Evolutionary conservation across 2,329 filamentous ascomycete genomes (phyloP), one percentile per base, ranked within the genome.

Genomic region (Immersiporthe knoxdaviesiana): DNA sequence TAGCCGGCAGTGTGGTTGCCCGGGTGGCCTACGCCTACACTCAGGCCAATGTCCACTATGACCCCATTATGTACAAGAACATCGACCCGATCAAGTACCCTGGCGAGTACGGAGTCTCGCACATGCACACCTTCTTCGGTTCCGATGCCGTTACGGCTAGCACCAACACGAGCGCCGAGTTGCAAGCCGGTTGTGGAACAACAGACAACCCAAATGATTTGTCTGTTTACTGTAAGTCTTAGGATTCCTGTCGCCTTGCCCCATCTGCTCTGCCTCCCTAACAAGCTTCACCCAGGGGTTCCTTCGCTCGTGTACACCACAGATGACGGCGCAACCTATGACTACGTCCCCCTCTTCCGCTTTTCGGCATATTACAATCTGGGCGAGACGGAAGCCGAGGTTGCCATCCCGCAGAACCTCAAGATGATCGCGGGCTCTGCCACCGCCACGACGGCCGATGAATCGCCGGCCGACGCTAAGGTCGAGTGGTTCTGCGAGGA

Each of bases 401-500:
- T 74, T 12, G 44, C 73, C 30, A 73, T 74, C 50, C 73, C 73
- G 6, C 73, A 74, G 30, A 58, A 74, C 67, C 63, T 73, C 27
- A 69, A 69, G 63, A 73, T 72, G 69, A 80, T 84, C 35, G 83
- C 80, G 18, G 75, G 77, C 65, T 73, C 76, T 30, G 81, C 84
- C 6, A 74, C 75, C 56, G 80, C 81, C 32, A 82, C 78, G 75
- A 83, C 83, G 72, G 77, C 79, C 73, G 80, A 80, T 14, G 69
- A 68, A 2, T 70, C 74, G 64, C 66, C 71, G 21, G 67, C 71
- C 37, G 71, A 73, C 27, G 74, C 75, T 39, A 70, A 72, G 65
- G 69, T 73, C 68, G 58, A 70, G 35, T 76, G 73, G 73, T 71
- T 74, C 63, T 74, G 73, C 67, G 73, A 74, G 44, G 72, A 73